Base-by-base conservation (phyloP, 2,329 filamentous ascomycete species). In the Pseudonectria foliicola region DNA sequence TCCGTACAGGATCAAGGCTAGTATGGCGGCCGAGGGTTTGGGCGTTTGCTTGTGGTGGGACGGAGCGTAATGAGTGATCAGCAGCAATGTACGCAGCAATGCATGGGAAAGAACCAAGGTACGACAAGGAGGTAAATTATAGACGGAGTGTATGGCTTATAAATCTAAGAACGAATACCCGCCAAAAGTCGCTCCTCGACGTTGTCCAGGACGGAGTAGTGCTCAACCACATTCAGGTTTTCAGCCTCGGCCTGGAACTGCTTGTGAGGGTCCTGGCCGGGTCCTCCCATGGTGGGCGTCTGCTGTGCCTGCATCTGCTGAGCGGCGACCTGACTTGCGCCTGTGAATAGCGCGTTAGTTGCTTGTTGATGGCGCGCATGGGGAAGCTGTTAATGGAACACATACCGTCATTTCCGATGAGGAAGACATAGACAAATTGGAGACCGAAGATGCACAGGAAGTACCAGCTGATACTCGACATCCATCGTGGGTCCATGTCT, bases 401-500 rank as follows among this genome's bases (percentile, higher is more conserved):
- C 80, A 61, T 70, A 95, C 89, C 81, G 61, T 98, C 93, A 60
- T 84, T 94, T 7, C 92, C 92, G 11, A 98, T 74, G 32, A 98
- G 81, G 60, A 95, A 96, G 56, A 92, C 94, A 61, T 98, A 98
- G 38, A 98, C 89, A 35, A 90, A 87, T 61, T 96, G 90, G 38
- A 98, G 71, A 30, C 93, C 92, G 59, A 98, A 96, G 45, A 98
- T 80, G 55, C 93, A 96, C 48, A 98, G 68, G 58, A 98, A 96
- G 68, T 98, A 98, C 89, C 92, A 98, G 40, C 88, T 95, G 61
- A 98, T 80, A 63, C 88, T 95, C 1, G 89, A 95, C 65, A 98
- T 95, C 92, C 92, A 98, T 63, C 90, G 77, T 10, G 95, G 92
- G 57, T 98, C 93, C 67, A 98, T 81, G 59, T 98, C 92, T 54